Evolutionary conservation across 2,329 filamentous ascomycete species (phyloP), one percentile per base, ranked within the genome.

Genomic region (Cladophialophora psammophila): DNA sequence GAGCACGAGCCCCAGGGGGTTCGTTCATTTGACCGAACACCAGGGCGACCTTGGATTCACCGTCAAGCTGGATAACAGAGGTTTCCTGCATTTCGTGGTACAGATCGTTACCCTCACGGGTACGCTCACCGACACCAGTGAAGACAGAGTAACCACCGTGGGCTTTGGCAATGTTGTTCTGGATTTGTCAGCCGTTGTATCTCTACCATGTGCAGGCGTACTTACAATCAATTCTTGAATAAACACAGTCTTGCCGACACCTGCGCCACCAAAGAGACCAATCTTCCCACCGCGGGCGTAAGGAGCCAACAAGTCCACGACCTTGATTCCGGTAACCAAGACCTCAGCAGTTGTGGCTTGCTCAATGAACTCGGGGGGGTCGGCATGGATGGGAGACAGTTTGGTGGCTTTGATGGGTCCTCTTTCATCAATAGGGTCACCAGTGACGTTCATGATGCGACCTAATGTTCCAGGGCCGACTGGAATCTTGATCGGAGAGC

Each of bases 61-160:
- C 95, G 74, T 99, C 95, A 75, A 99, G 93, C 85, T 99, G 90
- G 85, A 99, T 99, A 88, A 99, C 95, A 80, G 92, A 93, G 76
- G 95, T 99, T 87, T 99, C 94, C 88, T 98, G 95, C 95, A 99
- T 99, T 90, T 99, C 95, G 87, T 99, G 94, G 91, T 99, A 99
- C 88, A 99, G 85, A 90, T 99, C 95, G 90, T 99, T 99, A 89
- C 95, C 95, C 90, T 99, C 95, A 93, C 95, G 95, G 81, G 95
- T 99, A 88, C 95, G 94, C 91, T 99, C 95, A 83, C 95, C 95
- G 85, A 99, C 95, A 94, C 95, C 95, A 81, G 93, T 97, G 91
- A 99, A 99, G 82, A 99, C 95, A 75, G 95, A 99, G 92, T 96
- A 99, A 96, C 95, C 95, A 96, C 95, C 95, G 88, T 99, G 95